Conservation (phyloP, 1,284 basidiomycete genomes). For the Lentinula novae-zelandiae region DNA sequence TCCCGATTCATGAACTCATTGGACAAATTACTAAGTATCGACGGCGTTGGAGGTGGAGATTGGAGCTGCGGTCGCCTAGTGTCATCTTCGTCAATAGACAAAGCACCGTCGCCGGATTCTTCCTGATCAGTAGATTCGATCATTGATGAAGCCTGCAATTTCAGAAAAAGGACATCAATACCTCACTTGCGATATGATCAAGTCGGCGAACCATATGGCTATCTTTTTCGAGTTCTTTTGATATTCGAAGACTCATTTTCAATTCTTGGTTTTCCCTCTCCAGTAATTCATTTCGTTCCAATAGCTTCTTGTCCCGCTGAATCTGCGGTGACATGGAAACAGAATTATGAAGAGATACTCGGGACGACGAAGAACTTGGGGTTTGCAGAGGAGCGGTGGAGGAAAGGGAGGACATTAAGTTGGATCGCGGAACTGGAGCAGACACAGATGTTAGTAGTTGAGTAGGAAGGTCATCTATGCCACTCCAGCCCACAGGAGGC, state of each 20-base stretch:
- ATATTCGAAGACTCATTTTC: neutral
- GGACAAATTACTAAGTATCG: neutral
- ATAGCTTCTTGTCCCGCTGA: neutral
- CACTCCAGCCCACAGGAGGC: neutral
- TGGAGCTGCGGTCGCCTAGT: neutral
- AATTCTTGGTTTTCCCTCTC: neutral
- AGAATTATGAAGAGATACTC: neutral
- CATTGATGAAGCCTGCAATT: neutral
- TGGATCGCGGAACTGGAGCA: neutral
- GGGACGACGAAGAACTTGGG: neutral
- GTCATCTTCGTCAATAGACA: neutral
- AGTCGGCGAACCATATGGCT: neutral
- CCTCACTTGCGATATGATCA: neutral
- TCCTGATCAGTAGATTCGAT: neutral
- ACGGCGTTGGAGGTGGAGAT: conserved; percentile 1
- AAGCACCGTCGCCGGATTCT: neutral
- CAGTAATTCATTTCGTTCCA: neutral
- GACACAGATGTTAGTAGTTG: neutral
- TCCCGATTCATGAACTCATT: neutral
- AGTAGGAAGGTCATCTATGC: neutral
- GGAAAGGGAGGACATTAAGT: neutral
- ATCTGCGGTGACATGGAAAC: neutral
- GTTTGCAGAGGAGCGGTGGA: neutral
- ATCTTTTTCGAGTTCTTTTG: neutral
- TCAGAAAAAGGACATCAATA: neutral